Evolutionary conservation across 2,329 filamentous ascomycete species (phyloP), one percentile per base, ranked within the genome.

Genomic region (Pseudopyricularia javanii): DNA sequence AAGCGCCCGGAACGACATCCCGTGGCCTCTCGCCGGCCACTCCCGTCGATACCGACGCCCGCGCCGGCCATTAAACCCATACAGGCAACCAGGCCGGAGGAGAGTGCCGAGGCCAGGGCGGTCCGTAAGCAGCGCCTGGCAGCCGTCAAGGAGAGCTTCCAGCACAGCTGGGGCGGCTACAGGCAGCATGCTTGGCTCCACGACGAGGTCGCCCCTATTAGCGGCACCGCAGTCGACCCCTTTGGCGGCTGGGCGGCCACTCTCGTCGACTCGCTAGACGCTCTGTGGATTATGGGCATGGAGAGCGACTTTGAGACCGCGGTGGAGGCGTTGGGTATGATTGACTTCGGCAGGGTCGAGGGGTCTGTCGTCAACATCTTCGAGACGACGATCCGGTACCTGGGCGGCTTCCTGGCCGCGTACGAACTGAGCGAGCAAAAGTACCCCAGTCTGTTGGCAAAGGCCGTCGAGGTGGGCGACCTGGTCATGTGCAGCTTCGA

Each of bases 401-500:
- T 65, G 8, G 63, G 63, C 48, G 63, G 63, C 26, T 57, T 66
- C 35, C 51, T 66, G 12, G 52, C 62, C 0, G 62, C 62, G 4
- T 62, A 61, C 49, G 63, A 65, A 35, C 50, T 66, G 15, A 59
- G 58, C 52, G 71, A 70, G 33, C 73, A 72, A 53, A 68, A 74
- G 54, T 70, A 72, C 56, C 67, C 74, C 26, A 68, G 70, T n/a
- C 64, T 86, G 52, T 68, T 86, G 37, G 67, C 67, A 40, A 86
- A 86, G 63, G 81, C 83, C 1, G 68, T 71, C 1, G 79, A 86
- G 65, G 70, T 86, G 11, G 83, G 76, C 20, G 76, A 83, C 54
- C 66, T 86, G 61, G 68, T 87, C 24, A 82, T 85, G 61, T 74
- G 76, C 24, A 80, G 80, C 2, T 86, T 85, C 58, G 82, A 86